Conservation (phyloP, 441 rosid genomes). For the Mallotus repandus region DNA sequence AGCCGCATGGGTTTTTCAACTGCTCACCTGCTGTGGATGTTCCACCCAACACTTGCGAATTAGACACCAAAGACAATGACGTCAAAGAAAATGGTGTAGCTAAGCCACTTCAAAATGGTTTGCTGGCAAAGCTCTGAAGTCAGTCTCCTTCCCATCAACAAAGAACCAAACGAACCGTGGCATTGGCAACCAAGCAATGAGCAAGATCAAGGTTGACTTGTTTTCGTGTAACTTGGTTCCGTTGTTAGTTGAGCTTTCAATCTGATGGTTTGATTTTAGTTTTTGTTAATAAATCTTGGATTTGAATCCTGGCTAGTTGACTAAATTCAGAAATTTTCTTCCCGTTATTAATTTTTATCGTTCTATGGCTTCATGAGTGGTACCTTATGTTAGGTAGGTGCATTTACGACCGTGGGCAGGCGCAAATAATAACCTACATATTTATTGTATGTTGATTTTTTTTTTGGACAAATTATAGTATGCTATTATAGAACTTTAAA, state of each 20-base stretch:
- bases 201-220: not conserved
- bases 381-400: too few species aligned
- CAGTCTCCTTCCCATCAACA: too few species aligned
- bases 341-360: not conserved
- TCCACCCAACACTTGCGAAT: constrained; percentile 68
- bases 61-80: constrained; percentile 65
- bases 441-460: too few species aligned
- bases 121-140: constrained; percentile 68
- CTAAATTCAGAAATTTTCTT: not conserved
- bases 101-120: constrained; percentile 46
- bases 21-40: constrained; percentile 89
- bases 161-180: too few species aligned
- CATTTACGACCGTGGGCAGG: too few species aligned
- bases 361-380: not conserved
- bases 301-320: constrained; percentile 6
- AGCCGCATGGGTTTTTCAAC: constrained; percentile 95
- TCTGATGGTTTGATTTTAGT: not conserved
- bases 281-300: not conserved
- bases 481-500: too few species aligned
- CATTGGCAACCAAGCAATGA: not conserved
- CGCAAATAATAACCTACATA: too few species aligned
- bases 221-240: not conserved
- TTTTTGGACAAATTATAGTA: too few species aligned
- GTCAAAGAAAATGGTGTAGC: constrained; percentile 48
- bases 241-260: not conserved